A percentile compares a stretch with the other conserved stretches of the same genome.
Evolutionary conservation across 768 basidiomycete species (phyloP).

Genomic region (Asterophora lycoperdoides): DNA sequence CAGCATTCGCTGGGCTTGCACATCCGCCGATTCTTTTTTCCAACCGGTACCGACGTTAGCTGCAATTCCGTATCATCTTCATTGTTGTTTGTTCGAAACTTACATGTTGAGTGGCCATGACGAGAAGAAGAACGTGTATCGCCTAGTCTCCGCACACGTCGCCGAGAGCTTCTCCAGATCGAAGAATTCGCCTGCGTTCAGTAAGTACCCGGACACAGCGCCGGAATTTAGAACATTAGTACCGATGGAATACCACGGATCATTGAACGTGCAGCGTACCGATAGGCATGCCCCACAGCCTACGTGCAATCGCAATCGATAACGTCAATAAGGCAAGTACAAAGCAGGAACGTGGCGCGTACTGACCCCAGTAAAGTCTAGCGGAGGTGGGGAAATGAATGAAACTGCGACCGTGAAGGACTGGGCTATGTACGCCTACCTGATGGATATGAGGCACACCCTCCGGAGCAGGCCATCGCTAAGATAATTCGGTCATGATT

Average conservation of each 20-base stretch:
- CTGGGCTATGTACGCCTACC: conserved; percentile 29
- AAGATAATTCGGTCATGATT: conserved; percentile 8
- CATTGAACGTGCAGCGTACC: conserved; percentile 33
- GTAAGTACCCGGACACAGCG: background rate
- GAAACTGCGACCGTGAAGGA: conserved; percentile 1
- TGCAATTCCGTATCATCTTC: background rate
- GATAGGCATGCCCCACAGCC: conserved; percentile 72
- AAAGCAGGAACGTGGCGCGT: background rate
- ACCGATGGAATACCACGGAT: background rate
- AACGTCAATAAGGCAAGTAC: conserved; percentile 5
- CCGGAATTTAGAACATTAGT: conserved; percentile 1
- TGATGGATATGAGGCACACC: conserved; percentile 49
- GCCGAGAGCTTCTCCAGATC: conserved; percentile 62
- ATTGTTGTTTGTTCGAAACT: no score
- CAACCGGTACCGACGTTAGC: background rate
- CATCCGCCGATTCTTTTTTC: conserved; percentile 53
- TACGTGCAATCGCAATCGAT: conserved; percentile 22
- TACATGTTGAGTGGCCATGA: conserved; percentile 74
- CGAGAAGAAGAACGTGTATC: conserved; percentile 74
- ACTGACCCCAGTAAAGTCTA: conserved; percentile 60
- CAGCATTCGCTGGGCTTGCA: conserved; percentile 69
- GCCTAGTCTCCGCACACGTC: conserved; percentile 49
- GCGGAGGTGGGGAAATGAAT: background rate
- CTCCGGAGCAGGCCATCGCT: conserved; percentile 53
- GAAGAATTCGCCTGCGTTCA: conserved; percentile 57